These are phyloP conservation scores for Elaeagnus macrophylla DNA, from an alignment of 306 rosid species.

Conservation along the genomic window DNA sequence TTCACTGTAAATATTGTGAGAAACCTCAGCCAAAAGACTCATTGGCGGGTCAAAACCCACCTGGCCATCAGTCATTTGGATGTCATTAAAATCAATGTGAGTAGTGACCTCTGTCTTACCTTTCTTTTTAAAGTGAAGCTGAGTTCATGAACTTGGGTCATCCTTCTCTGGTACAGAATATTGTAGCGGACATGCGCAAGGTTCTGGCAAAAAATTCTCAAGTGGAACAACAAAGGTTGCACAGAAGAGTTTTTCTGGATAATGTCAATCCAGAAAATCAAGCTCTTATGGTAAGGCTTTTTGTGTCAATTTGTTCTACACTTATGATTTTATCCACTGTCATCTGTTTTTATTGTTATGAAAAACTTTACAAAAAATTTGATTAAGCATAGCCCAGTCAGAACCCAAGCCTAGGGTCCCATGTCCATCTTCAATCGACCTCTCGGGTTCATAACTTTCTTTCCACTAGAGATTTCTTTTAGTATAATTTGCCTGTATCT, in stretches of 20 bases:
- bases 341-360: neutral
- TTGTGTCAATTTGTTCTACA: slow-evolving; percentile 6
- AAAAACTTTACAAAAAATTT: neutral
- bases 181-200: slow-evolving; percentile 97
- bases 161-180: slow-evolving; percentile 40
- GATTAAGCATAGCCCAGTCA: neutral
- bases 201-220: slow-evolving; percentile 94
- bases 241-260: slow-evolving; percentile 89
- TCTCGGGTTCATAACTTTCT: too few species aligned
- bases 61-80: slow-evolving; percentile 91
- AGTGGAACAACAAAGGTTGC: slow-evolving; percentile 98
- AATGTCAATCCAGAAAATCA: slow-evolving; percentile 69
- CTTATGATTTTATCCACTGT: neutral
- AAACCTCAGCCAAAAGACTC: slow-evolving; percentile 90
- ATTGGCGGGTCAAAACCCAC: slow-evolving; percentile 95
- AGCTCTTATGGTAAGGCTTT: slow-evolving; percentile 62
- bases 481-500: slow-evolving; percentile 1
- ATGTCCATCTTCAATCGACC: too few species aligned
- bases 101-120: slow-evolving; percentile 27
- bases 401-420: too few species aligned
- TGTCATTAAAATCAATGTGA: slow-evolving; percentile 86
- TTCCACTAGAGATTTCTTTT: neutral
- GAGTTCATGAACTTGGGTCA: slow-evolving; percentile 17
- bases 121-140: slow-evolving; percentile 12
- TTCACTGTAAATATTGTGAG: slow-evolving; percentile 93